Evolutionary conservation across 1,139 yeast genomes (phyloP).

Genomic region (Yamadazyma atmosphaerica): DNA sequence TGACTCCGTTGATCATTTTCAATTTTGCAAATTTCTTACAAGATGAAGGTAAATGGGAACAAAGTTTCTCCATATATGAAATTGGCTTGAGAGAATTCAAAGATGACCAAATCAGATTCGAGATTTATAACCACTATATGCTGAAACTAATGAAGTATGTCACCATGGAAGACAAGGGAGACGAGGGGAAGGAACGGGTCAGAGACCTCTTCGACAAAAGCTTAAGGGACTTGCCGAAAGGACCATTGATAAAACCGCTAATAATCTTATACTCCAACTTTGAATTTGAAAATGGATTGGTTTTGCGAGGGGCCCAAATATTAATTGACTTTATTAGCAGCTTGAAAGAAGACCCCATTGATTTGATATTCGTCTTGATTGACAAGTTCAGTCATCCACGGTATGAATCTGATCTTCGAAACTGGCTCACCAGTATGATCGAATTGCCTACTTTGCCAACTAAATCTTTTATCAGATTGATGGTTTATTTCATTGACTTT

Average conservation of each 20-base stretch:
- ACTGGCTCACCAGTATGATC: slow-evolving; percentile 12
- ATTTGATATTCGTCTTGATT: slow-evolving; percentile 9
- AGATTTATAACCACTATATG: slow-evolving; percentile 73
- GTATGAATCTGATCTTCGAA: slow-evolving; percentile 11
- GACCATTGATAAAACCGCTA: slow-evolving; percentile 45
- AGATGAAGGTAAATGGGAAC: slow-evolving; percentile 46
- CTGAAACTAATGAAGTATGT: slow-evolving; percentile 44
- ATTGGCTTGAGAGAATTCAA: slow-evolving; percentile 59
- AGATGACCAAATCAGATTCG: slow-evolving; percentile 59
- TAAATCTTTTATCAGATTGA: slow-evolving; percentile 31
- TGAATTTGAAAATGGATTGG: slow-evolving; percentile 42
- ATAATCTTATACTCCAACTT: slow-evolving; percentile 59
- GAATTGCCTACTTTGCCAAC: slow-evolving; percentile 10
- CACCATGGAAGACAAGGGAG: slow-evolving; percentile 12
- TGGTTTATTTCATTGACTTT: slow-evolving; percentile 42
- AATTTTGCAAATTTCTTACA: slow-evolving; percentile 67
- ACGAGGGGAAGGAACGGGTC: slow-evolving; percentile 53
- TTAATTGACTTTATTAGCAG: slow-evolving; percentile 16
- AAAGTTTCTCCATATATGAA: slow-evolving; percentile 66
- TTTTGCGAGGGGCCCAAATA: slow-evolving; percentile 28
- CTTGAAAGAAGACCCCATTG: slow-evolving; percentile 9
- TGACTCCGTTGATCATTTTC: slow-evolving; percentile 67
- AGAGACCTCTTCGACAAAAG: slow-evolving; percentile 75
- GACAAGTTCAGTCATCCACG: slow-evolving; percentile 7
- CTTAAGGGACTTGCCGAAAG: slow-evolving; percentile 26